A percentile compares a stretch with the other conserved stretches of the same genome.
Evolutionary conservation across 1,139 yeast genomes (phyloP).

Genomic region (Kluyveromyces marxianus): DNA sequence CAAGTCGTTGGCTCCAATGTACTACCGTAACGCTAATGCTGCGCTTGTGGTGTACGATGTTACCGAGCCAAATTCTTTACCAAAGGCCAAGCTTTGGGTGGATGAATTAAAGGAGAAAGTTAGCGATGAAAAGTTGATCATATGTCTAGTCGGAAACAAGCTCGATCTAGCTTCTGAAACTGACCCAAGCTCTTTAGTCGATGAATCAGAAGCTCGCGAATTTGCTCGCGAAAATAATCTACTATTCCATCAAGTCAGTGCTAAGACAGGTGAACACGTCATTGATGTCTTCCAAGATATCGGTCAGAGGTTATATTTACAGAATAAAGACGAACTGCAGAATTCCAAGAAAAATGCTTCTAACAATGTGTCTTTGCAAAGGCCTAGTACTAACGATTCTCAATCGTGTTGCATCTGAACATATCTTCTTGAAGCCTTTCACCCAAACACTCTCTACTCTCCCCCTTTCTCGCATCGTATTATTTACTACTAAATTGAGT

Average conservation of each 20-base stretch:
- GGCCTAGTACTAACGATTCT: conserved; percentile 42
- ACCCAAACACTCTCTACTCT: no score
- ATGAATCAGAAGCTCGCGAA: conserved; percentile 44
- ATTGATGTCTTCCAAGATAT: conserved; percentile 73
- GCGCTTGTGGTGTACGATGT: conserved; percentile 77
- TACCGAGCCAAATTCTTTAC: conserved; percentile 60
- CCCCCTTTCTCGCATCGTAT: no score
- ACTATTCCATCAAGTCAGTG: conserved; percentile 85
- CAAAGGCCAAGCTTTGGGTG: conserved; percentile 93
- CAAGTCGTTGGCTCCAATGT: conserved; percentile 79
- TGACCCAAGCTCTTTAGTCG: conserved; percentile 33
- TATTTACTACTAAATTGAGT: no score
- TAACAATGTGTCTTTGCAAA: conserved; percentile 36
- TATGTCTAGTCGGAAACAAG: conserved; percentile 81
- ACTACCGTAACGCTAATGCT: conserved; percentile 77
- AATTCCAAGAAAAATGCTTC: conserved; percentile 20
- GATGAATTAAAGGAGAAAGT: conserved; percentile 92
- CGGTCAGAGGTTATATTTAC: conserved; percentile 51
- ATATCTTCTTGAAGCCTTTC: background rate
- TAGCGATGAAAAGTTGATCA: conserved; percentile 60
- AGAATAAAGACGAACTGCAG: conserved; percentile 22
- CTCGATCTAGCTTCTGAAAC: conserved; percentile 47
- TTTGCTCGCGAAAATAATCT: conserved; percentile 71
- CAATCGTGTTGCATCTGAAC: conserved; percentile 32
- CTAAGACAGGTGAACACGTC: conserved; percentile 82